Evolutionary conservation across 768 basidiomycete species (phyloP).

Genomic region (Leucocoprinus sp.): DNA sequence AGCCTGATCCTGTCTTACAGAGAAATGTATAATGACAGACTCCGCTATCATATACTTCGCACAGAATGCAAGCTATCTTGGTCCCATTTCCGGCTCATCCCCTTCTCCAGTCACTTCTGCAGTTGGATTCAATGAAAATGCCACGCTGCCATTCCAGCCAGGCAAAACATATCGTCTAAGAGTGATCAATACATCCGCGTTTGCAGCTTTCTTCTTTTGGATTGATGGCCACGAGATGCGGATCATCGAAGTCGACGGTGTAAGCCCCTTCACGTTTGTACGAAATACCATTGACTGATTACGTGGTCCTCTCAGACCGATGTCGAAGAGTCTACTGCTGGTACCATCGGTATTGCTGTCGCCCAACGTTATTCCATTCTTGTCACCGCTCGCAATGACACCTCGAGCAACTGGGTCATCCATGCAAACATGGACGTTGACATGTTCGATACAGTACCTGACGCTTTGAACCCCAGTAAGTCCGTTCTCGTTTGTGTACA

Average conservation of each 20-base stretch:
- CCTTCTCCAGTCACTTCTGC: constrained; percentile 42
- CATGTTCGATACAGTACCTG: constrained; percentile 85
- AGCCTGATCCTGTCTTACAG: neutral
- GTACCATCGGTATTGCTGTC: constrained; percentile 66
- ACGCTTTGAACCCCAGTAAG: constrained; percentile 65
- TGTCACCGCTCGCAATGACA: constrained; percentile 85
- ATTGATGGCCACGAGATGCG: constrained; percentile 84
- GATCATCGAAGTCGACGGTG: constrained; percentile 80
- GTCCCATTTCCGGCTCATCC: constrained; percentile 44
- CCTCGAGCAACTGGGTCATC: constrained; percentile 76
- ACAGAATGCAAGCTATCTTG: constrained; percentile 64
- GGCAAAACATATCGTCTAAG: constrained; percentile 90
- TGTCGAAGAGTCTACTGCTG: constrained; percentile 62
- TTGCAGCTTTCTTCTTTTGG: constrained; percentile 77
- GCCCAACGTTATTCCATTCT: constrained; percentile 93
- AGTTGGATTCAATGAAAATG: constrained; percentile 83
- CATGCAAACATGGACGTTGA: constrained; percentile 84
- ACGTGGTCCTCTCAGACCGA: constrained; percentile 45
- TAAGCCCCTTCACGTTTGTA: constrained; percentile 27
- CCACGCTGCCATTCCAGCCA: constrained; percentile 73
- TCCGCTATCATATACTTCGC: constrained; percentile 79
- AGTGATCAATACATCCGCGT: constrained; percentile 75
- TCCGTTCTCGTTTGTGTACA: constrained; percentile 7
- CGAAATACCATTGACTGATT: neutral
- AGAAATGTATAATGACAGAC: constrained; percentile 33